Percentiles rank a stretch among this genome's conserved stretches.
phyloP scores from a whole-genome alignment of 2,329 filamentous ascomycete species.

The Fusarium aywerte region DNA sequence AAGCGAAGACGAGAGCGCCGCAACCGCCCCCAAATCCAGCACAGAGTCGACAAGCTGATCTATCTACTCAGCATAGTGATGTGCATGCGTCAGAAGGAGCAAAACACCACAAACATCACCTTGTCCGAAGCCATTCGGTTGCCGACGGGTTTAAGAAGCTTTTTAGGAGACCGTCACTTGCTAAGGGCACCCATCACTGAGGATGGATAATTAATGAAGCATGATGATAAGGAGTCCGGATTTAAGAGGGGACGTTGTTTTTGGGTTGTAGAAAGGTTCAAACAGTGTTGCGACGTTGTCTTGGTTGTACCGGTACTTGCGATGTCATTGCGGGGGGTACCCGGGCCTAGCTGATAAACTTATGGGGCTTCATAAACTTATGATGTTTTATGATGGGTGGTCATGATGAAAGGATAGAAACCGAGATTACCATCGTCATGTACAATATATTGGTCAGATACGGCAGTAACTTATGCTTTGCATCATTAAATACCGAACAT shows the following conservation, averaged over 20 bases:
- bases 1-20: slow-evolving; percentile 9
- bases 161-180: slow-evolving; percentile 50
- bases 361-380: slow-evolving; percentile 12
- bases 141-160: slow-evolving; percentile 54
- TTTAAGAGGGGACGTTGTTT: not conserved
- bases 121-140: slow-evolving; percentile 50
- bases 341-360: not conserved
- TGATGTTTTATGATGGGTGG: slow-evolving; percentile 3
- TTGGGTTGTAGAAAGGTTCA: not conserved
- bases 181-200: slow-evolving; percentile 4
- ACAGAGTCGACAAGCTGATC: slow-evolving; percentile 18
- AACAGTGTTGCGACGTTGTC: not conserved
- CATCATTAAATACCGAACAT: not conserved
- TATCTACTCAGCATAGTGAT: slow-evolving; percentile 10
- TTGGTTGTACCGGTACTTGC: not conserved
- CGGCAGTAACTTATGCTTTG: not conserved
- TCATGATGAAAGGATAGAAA: not conserved
- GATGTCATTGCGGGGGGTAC: not conserved
- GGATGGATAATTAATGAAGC: not conserved
- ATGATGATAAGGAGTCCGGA: not conserved
- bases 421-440: slow-evolving; percentile 3
- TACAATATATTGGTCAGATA: not conserved
- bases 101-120: slow-evolving; percentile 11
- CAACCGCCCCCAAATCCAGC: slow-evolving; percentile 5
- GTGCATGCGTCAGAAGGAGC: slow-evolving; percentile 5